phyloP scores from a whole-genome alignment of 768 basidiomycete species.

The Leccinum longicurvipes region DNA sequence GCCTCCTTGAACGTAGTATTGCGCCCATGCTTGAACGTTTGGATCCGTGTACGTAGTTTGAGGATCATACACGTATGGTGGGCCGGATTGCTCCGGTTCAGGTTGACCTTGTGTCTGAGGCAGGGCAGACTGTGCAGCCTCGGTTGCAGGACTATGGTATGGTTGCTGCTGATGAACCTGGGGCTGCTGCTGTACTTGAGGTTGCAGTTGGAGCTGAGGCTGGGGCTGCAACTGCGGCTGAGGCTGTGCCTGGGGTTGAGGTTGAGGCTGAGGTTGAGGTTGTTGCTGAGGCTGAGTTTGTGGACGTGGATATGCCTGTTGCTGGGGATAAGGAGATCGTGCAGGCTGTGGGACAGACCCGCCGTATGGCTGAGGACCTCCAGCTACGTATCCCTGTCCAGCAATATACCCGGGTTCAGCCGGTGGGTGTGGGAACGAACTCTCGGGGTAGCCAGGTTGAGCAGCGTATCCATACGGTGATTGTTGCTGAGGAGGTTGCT shows the following conservation, averaged over 20 bases:
- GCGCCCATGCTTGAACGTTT: constrained; percentile 84
- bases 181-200: constrained; percentile 36
- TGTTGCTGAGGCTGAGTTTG: constrained; percentile 38
- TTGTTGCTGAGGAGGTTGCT: constrained; percentile 35
- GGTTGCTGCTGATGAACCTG: constrained; percentile 31
- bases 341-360: constrained; percentile 25
- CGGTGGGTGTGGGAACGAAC: constrained; percentile 27
- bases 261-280: constrained; percentile 22
- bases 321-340: constrained; percentile 32
- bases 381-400: constrained; percentile 21
- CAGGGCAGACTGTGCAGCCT: constrained; percentile 7
- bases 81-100: constrained; percentile 31
- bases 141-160: constrained; percentile 9
- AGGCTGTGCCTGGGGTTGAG: constrained; percentile 14
- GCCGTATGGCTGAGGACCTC: constrained; percentile 20
- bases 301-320: constrained; percentile 29
- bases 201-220: constrained; percentile 28
- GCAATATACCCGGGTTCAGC: constrained; percentile 20
- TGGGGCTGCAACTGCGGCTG: constrained; percentile 29
- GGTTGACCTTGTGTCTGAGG: constrained; percentile 15
- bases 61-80: constrained; percentile 60
- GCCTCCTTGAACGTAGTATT: constrained; percentile 81
- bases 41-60: constrained; percentile 67
- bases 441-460: constrained; percentile 24
- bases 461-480: constrained; percentile 26